phyloP scores from a whole-genome alignment of 331 rosid species.

The Cucumis variabilis region DNA sequence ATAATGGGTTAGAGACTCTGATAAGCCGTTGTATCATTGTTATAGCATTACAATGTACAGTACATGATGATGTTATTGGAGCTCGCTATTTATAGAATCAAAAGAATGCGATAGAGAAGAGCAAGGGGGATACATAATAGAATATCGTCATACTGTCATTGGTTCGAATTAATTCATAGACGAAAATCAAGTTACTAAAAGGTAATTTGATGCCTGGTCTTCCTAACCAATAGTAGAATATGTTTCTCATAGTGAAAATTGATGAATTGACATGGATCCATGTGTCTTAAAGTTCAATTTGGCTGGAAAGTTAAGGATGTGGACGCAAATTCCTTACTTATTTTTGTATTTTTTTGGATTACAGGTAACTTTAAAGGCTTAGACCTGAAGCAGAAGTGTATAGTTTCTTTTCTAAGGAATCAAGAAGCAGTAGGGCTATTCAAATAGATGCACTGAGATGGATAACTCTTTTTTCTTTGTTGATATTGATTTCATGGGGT shows the following conservation, averaged over 20 bases:
- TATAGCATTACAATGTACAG: neutral
- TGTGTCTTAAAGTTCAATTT: neutral
- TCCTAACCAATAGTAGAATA: neutral
- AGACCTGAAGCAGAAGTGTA: slow-evolving; percentile 68
- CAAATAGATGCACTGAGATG: slow-evolving; percentile 57
- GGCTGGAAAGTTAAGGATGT: neutral
- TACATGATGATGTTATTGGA: neutral
- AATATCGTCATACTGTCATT: neutral
- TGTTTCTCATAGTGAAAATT: neutral
- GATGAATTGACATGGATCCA: too few species aligned
- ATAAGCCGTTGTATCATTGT: neutral
- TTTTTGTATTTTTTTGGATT: neutral
- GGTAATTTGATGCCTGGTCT: neutral
- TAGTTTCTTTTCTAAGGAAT: slow-evolving; percentile 62
- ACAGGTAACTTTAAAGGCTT: slow-evolving; percentile 71
- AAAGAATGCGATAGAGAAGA: neutral
- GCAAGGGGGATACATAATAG: neutral
- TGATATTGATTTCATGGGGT: too few species aligned
- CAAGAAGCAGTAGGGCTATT: slow-evolving; percentile 61
- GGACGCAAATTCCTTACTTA: neutral
- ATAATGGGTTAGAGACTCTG: neutral
- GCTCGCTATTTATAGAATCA: neutral
- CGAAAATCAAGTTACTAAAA: neutral
- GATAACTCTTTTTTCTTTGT: too few species aligned
- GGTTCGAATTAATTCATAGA: neutral